phyloP scores from a whole-genome alignment of 306 rosid genomes.

The Trichosanthes truncata region DNA sequence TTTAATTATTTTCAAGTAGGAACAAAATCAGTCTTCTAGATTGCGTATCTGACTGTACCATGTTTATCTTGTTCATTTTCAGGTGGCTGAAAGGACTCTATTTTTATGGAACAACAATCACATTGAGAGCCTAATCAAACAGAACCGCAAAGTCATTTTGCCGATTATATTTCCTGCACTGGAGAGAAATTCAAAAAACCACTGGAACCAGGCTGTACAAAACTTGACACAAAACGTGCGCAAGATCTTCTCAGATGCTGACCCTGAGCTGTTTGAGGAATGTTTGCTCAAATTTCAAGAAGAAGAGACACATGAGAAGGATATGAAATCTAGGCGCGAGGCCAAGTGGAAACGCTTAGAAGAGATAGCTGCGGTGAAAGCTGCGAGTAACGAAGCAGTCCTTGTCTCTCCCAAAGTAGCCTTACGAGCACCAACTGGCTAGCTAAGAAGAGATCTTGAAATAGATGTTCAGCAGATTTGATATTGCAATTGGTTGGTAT shows the following conservation, averaged over 20 bases:
- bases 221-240: constrained; percentile 76
- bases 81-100: constrained; percentile 97
- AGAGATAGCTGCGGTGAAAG: constrained; percentile 75
- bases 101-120: constrained; percentile 95
- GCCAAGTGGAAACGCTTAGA: constrained; percentile 75
- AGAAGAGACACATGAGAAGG: constrained; percentile 53
- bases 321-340: constrained; percentile 43
- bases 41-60: background rate
- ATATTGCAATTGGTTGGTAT: constrained; percentile 8
- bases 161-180: constrained; percentile 81
- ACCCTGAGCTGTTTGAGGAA: constrained; percentile 69
- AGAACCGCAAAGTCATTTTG: constrained; percentile 60
- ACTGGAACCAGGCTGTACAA: constrained; percentile 95
- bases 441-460: constrained; percentile 6
- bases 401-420: constrained; percentile 57
- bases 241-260: constrained; percentile 67
- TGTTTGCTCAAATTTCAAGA: constrained; percentile 64
- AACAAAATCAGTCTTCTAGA: background rate
- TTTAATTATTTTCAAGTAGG: background rate
- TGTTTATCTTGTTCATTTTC: constrained; percentile 5
- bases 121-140: constrained; percentile 68
- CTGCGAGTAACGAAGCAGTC: constrained; percentile 59
- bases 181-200: constrained; percentile 62
- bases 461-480: constrained; percentile 7
- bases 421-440: constrained; percentile 39